Evolutionary conservation across 805 yeast species (phyloP), one percentile per base, ranked within the genome.

Genomic region (Hemisphaericaspora nanyangensis): DNA sequence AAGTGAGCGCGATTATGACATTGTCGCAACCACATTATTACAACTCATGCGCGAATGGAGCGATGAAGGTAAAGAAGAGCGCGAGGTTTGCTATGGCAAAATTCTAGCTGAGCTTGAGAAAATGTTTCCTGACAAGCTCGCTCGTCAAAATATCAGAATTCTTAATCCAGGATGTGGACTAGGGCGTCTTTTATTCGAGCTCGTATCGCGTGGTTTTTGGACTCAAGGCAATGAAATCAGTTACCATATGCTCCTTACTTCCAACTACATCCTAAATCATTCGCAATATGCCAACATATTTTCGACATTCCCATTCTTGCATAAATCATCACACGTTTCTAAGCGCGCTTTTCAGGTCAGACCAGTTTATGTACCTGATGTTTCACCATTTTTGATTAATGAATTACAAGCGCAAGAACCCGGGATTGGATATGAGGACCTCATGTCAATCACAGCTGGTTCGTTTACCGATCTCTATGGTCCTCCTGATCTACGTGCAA

Each of bases 361-460:
- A 34, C 76, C 76, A 6, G 63, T 79, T 1, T 60, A 55, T 24
- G 50, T 81, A 10, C 86, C 86, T 0, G 83, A 80, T 48, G 58
- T 64, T 27, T 64, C 66, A 33, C 76, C 81, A 1, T 48, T 61
- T 3, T 61, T 61, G 15, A 61, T 70, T 12, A 47, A 50, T 15
- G 44, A 49, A 6, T 38, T 71, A 7, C 59, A 61, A 20, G 38
- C 37, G 1, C 45, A 56, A 10, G 50, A 68, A 35, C 77, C 77
- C 0, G 38, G 47, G 0, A 64, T 76, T 2, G 69, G 70, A 0
- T 70, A 69, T 26, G 65, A 54, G 11, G 79, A 77, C 6, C 55
- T 77, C 33, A 77, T 85, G 84, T 76, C 85, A 0, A 82, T 84
- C 74, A 72, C 79, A 1, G 79, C 88, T 0, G 93, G 93, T 0